A percentile compares a stretch with the other conserved stretches of the same genome.
Evolutionary conservation across 2,329 filamentous ascomycete genomes (phyloP).

Genomic region (Coniochaeta sp.): DNA sequence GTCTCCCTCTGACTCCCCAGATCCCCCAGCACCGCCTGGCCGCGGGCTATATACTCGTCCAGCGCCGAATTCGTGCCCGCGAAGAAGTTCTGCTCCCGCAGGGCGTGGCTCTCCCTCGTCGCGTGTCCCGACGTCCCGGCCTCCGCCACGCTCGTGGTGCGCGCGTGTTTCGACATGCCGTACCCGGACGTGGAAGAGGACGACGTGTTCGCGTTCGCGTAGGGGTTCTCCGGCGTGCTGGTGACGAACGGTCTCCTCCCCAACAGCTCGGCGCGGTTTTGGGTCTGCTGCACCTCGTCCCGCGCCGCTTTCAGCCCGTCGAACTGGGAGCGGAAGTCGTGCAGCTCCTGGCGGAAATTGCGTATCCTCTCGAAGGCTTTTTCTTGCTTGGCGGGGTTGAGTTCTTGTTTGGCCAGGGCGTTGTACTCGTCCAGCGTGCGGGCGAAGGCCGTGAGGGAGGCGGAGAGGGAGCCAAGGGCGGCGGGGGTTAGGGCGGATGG

Average conservation of each 20-base stretch:
- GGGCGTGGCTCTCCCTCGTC: slow-evolving; percentile 52
- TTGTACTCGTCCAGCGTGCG: slow-evolving; percentile 92
- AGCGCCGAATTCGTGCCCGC: slow-evolving; percentile 73
- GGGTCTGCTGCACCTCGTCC: slow-evolving; percentile 62
- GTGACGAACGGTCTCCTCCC: slow-evolving; percentile 80
- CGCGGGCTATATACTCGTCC: slow-evolving; percentile 89
- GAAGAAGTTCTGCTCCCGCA: slow-evolving; percentile 88
- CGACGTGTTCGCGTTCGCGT: slow-evolving; percentile 49
- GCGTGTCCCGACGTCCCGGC: slow-evolving; percentile 20
- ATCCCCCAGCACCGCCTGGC: slow-evolving; percentile 83
- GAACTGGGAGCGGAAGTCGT: slow-evolving; percentile 72
- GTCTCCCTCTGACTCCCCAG: slow-evolving; percentile 86
- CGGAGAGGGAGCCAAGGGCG: slow-evolving; percentile 59
- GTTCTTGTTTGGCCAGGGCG: slow-evolving; percentile 75
- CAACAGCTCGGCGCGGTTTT: slow-evolving; percentile 73
- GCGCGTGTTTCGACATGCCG: slow-evolving; percentile 21
- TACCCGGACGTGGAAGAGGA: slow-evolving; percentile 16
- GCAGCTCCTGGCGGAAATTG: slow-evolving; percentile 76
- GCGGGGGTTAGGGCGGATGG: slow-evolving; percentile 46
- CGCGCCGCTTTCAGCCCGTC: slow-evolving; percentile 69
- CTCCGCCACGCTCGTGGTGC: slow-evolving; percentile 29
- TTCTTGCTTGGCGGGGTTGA: slow-evolving; percentile 84
- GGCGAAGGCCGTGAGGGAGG: slow-evolving; percentile 64
- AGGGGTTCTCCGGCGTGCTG: slow-evolving; percentile 81
- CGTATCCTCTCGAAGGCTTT: slow-evolving; percentile 82